These are phyloP conservation scores for Pterocarpus macrocarpus DNA, from an alignment of 306 rosid genomes.

Conservation along the genomic window DNA sequence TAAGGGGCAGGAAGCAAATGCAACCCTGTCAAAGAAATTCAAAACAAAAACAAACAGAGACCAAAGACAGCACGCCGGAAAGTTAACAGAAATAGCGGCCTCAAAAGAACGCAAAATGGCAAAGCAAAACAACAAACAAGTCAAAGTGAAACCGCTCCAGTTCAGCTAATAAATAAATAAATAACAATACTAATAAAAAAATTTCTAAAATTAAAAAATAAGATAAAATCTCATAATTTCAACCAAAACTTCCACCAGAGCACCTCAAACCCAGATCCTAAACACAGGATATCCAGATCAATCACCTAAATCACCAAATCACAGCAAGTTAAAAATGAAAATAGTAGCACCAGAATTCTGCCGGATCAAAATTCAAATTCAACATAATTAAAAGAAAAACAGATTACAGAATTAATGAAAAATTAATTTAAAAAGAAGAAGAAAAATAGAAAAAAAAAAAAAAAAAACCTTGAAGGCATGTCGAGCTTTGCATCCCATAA, in stretches of 20 bases:
- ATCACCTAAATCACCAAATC: not conserved
- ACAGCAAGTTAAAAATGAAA: not conserved
- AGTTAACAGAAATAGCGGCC: conserved; percentile 21
- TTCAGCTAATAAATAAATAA: not conserved
- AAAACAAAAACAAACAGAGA: not conserved
- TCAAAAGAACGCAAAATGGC: conserved; percentile 15
- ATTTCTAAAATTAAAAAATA: no score
- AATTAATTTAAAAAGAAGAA: not conserved
- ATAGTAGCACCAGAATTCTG: not conserved
- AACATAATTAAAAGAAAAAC: not conserved
- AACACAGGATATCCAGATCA: conserved; percentile 51
- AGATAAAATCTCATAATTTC: conserved; percentile 8
- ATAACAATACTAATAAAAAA: not conserved
- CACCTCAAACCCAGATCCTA: conserved; percentile 25
- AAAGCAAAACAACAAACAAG: conserved; percentile 35
- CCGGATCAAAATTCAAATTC: conserved; percentile 2
- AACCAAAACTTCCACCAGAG: conserved; percentile 17
- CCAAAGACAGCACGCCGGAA: not conserved
- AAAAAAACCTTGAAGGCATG: conserved; percentile 85
- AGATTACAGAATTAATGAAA: not conserved
- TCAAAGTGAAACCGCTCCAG: conserved; percentile 20
- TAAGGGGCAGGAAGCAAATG: conserved; percentile 31
- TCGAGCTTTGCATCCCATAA: conserved; percentile 94
- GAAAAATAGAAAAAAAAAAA: not conserved
- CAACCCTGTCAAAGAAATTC: conserved; percentile 8